phyloP scores from a whole-genome alignment of 768 basidiomycete genomes.

The Termitomyces sp. region DNA sequence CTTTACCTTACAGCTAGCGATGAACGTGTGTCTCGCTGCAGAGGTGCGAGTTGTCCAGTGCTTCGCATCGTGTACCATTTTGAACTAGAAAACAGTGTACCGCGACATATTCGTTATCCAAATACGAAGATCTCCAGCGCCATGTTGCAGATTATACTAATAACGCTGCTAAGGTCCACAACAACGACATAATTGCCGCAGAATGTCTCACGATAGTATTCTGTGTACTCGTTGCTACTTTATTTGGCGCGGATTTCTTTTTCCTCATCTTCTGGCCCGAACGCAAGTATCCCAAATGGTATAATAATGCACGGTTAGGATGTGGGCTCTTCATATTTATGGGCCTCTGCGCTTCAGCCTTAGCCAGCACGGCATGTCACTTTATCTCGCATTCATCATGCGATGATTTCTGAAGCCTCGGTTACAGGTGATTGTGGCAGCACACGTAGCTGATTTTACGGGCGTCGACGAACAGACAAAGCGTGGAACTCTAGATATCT shows the following conservation, averaged over 20 bases:
- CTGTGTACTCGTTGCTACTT: neutral
- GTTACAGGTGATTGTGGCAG: neutral
- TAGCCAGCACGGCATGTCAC: neutral
- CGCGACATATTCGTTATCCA: neutral
- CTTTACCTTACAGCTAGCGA: neutral
- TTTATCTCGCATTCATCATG: neutral
- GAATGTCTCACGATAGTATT: neutral
- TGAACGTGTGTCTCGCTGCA: neutral
- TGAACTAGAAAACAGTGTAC: neutral
- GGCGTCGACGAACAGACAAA: neutral
- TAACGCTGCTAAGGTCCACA: neutral
- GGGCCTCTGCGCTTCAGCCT: neutral
- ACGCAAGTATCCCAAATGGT: neutral
- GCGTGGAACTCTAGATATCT: neutral
- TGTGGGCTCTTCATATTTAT: neutral
- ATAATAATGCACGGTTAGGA: neutral
- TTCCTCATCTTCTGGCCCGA: neutral
- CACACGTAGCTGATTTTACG: neutral
- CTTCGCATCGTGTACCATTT: neutral
- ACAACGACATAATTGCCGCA: neutral
- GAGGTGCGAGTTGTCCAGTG: neutral
- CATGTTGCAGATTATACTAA: neutral
- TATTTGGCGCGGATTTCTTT: neutral
- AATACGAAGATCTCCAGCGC: neutral
- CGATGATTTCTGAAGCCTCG: too few species aligned